phyloP scores from a whole-genome alignment of 805 yeast genomes.

The Candida mattraensis region DNA sequence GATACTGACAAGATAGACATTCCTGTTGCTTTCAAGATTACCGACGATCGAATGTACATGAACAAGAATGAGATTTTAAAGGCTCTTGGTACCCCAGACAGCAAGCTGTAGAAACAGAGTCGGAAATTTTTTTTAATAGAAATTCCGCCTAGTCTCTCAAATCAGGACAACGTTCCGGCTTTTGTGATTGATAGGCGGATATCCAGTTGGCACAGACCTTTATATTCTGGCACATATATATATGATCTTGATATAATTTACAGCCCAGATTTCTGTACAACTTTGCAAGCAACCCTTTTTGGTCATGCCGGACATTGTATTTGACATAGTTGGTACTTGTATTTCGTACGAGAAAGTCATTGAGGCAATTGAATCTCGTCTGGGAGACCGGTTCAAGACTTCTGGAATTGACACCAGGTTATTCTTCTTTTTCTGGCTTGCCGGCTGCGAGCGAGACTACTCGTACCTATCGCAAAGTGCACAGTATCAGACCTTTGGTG shows the following conservation, averaged over 20 bases:
- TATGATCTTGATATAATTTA: no score
- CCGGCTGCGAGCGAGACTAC: conserved; percentile 86
- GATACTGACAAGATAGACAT: conserved; percentile 11
- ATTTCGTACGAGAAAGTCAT: conserved; percentile 28
- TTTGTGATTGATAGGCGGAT: no score
- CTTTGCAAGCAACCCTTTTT: no score
- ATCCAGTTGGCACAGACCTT: no score
- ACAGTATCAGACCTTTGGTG: conserved; percentile 20
- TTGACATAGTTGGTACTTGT: conserved; percentile 33
- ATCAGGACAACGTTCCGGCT: no score
- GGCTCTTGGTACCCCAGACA: conserved; percentile 4
- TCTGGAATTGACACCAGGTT: conserved; percentile 24
- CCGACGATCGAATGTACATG: conserved; percentile 19
- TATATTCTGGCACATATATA: no score
- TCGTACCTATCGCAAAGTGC: conserved; percentile 22
- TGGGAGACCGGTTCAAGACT: conserved; percentile 25
- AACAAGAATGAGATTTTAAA: conserved; percentile 17
- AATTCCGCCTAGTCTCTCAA: no score
- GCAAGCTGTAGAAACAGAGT: conserved; percentile 3
- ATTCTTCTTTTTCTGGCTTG: conserved; percentile 20
- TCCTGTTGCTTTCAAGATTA: conserved; percentile 26
- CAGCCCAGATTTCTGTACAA: no score
- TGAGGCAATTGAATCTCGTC: conserved; percentile 21
- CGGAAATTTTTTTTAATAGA: no score
- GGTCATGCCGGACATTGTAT: conserved; percentile 31